Base-by-base conservation (phyloP, 352 stramenopile genomes). In the Globisporangium echinulatum region DNA sequence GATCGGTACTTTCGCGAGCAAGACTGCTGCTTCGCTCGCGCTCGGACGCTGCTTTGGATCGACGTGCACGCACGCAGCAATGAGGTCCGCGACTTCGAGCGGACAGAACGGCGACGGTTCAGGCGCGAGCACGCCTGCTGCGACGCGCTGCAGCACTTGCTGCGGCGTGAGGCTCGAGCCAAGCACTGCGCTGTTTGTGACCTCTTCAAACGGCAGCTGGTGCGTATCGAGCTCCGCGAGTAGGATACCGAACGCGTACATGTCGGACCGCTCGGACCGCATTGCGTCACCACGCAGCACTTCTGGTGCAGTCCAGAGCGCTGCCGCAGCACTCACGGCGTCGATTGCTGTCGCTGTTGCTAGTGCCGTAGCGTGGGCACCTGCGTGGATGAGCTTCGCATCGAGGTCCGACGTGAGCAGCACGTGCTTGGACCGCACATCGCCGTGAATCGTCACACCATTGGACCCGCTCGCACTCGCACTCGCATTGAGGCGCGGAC, bases 181-280 rank as follows among this genome's bases (percentile, higher is more conserved):
- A 1, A 56, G 58, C 1, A 25, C 25, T 25, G 64, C 19, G 10
- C 53, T 46, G 55, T 36, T 47, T n/a, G 25, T 60, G 9, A 67
- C 36, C 37, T 71, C 59, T 9, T 59, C 19, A 44, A 70, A 82
- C 19, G 79, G 77, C n/a, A 52, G n/a, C 10, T 55, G 43, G 42
- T 71, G 65, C 25, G 77, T 82, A 60, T 87, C 79, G 6, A 89
- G 42, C 57, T 89, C 79, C 7, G 67, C 67, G 5, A 89, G 60
- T 15, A 87, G 56, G 8, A 92, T 69, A 8, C 84, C 85, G 39
- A 91, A 79, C 13, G 78, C 85, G 64, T 88, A 94, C 4, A 94
- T 75, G 59, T 92, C 84, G 13, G 77, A 63, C 15, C 78, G 83
- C n/a, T 74, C 58, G 1, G 72, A 82, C 40, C 74, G 83, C 9